Percentiles rank a stretch among this genome's conserved stretches.
Conservation (phyloP, 805 yeast species). For the Teunomyces funiuensis region DNA sequence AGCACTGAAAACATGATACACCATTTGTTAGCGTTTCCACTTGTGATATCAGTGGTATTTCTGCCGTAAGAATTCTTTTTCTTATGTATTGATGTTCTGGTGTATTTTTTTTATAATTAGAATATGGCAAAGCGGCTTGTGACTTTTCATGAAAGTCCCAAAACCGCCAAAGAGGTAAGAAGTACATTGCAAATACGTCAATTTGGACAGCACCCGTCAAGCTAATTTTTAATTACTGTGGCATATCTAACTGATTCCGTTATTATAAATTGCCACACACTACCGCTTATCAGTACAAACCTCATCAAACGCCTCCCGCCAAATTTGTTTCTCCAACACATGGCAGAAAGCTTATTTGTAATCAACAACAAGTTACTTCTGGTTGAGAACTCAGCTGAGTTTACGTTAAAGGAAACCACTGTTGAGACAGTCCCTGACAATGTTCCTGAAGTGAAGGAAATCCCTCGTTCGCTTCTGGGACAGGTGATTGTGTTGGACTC, state of each 20-base stretch:
- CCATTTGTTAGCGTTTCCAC: no score
- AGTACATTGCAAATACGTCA: no score
- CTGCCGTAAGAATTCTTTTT: no score
- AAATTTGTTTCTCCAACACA: not conserved
- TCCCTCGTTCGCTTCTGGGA: constrained; percentile 4
- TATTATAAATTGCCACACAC: constrained; percentile 1
- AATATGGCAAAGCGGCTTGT: no score
- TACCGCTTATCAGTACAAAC: not conserved
- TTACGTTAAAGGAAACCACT: not conserved
- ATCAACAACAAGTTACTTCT: constrained; percentile 1
- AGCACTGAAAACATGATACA: no score
- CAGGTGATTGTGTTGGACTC: constrained; percentile 45
- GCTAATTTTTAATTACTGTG: not conserved
- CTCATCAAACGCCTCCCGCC: not conserved
- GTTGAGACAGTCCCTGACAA: not conserved
- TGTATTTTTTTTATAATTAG: no score
- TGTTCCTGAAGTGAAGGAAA: not conserved
- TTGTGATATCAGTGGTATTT: no score
- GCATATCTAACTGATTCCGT: not conserved
- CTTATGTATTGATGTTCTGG: not conserved
- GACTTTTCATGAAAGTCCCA: no score
- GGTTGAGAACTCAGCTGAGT: not conserved
- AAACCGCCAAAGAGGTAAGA: no score
- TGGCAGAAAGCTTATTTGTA: constrained; percentile 5
- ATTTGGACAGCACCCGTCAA: no score